Evolutionary conservation across 2,329 filamentous ascomycete species (phyloP), one percentile per base, ranked within the genome.

Genomic region (Diplodia corticola): DNA sequence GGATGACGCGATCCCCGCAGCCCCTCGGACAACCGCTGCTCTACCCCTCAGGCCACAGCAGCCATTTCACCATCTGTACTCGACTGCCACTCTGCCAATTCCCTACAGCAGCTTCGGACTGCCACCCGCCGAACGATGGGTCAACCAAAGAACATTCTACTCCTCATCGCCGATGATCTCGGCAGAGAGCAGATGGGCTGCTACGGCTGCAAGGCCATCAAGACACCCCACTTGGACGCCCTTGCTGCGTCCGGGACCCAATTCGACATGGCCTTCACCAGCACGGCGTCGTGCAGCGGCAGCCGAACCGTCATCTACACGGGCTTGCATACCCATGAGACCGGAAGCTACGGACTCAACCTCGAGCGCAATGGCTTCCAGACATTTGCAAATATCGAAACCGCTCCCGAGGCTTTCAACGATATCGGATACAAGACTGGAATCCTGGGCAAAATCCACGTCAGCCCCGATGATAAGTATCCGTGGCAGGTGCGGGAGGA

Each of bases 371-470:
- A 78, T 67, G 79, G 82, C 66, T 84, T 85, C 59, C 71, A 75
- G 67, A 84, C 80, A 0, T 80, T 79, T 66, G 76, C 81, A 50
- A 83, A 57, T 10, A 20, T 57, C 28, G 53, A 57, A 53, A 80
- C 80, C 0, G 71, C 73, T 0, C 82, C 82, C 1, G 46, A 67
- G 0, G 65, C 82, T 0, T 77, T 84, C 68, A 76, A 76, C 20
- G 63, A 70, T 2, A 68, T 72, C 0, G 81, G 80, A 1, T 82
- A 83, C 67, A 76, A 73, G 50, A 84, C 82, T 0, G 82, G 80
- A 0, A 80, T 85, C 24, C 71, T 84, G 2, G 81, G 81, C 2
- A 84, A 84, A 69, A 73, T 84, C 0, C 83, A 84, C 54, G 82
- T 84, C 12, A 80, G 80, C 0, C 81, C 81, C 0, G 50, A 61